phyloP scores from a whole-genome alignment of 805 yeast genomes.

The Saturnispora halmiae region DNA sequence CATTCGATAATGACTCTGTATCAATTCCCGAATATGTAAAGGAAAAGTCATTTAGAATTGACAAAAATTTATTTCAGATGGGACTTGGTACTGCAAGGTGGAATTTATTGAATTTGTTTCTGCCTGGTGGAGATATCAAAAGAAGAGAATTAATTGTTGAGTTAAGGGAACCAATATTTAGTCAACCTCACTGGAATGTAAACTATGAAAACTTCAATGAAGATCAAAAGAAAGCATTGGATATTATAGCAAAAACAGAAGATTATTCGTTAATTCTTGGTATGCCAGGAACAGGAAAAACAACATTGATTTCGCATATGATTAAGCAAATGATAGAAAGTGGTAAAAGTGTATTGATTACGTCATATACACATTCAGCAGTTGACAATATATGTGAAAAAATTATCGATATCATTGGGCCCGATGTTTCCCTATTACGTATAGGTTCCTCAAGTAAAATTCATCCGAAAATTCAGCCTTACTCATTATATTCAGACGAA shows the following conservation, averaged over 20 bases:
- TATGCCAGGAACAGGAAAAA: conserved; percentile 98
- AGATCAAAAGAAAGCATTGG: conserved; percentile 67
- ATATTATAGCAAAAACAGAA: conserved; percentile 49
- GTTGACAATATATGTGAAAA: conserved; percentile 87
- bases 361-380: conserved; percentile 92
- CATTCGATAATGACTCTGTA: conserved; percentile 21
- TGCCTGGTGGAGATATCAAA: conserved; percentile 35
- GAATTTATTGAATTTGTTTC: conserved; percentile 63
- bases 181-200: conserved; percentile 15
- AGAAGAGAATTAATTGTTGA: conserved; percentile 48
- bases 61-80: conserved; percentile 67
- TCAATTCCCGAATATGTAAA: neutral
- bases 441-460: conserved; percentile 54
- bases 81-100: conserved; percentile 70
- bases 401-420: conserved; percentile 33
- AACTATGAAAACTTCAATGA: conserved; percentile 37
- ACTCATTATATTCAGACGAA: conserved; percentile 36
- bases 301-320: conserved; percentile 77
- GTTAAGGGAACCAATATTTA: conserved; percentile 37
- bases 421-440: conserved; percentile 44
- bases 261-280: conserved; percentile 83
- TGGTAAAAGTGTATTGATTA: conserved; percentile 61
- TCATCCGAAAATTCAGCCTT: conserved; percentile 52
- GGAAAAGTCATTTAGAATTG: conserved; percentile 48
- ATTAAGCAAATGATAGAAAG: conserved; percentile 50